Evolutionary conservation across 2,329 filamentous ascomycete species (phyloP), one percentile per base, ranked within the genome.

Genomic region (Xylaria polymorpha): DNA sequence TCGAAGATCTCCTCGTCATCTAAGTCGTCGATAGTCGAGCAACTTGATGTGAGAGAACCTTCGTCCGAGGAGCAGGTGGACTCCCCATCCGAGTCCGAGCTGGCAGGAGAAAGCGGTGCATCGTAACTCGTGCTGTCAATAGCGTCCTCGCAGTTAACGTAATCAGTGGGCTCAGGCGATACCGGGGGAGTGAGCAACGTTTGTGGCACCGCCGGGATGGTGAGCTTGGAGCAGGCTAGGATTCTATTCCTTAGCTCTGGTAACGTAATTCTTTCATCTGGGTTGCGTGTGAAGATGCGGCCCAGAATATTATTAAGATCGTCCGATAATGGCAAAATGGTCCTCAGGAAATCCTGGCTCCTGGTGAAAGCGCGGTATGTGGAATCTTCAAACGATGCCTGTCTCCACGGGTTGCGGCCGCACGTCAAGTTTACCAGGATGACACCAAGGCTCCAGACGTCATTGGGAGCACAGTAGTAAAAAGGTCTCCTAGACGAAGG

Each of bases 391-490:
- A 90, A 85, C 14, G 94, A 97, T 71, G 96, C 96, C 80, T 96
- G 92, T 84, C 98, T 98, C 96, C 96, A 99, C 68, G 96, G 96
- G 83, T 99, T 99, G 80, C 96, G 94, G 79, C 96, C 96, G 83
- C 96, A 99, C 61, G 94, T 97, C 74, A 99, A 86, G 85, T 99
- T 99, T 76, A 99, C 94, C 70, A 99, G 87, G 79, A 99, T 97
- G 62, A 99, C 95, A 74, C 96, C 96, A n/a, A 99, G 88, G 77
- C 93, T 95, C 96, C 96, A 99, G 75, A 98, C 90, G 81, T 99
- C 96, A 83, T 98, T 99, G 67, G 95, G 93, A 61, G 93, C 94
- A 73, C 94, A 97, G 74, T 91, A 91, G 82, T 99, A 99, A 81
- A 88, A 95, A 37, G 92, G 81, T 85, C 88, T 87, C 88, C 90